Base-by-base conservation (phyloP, 495 filamentous ascomycete genomes). In the Penicillium coprophilum region DNA sequence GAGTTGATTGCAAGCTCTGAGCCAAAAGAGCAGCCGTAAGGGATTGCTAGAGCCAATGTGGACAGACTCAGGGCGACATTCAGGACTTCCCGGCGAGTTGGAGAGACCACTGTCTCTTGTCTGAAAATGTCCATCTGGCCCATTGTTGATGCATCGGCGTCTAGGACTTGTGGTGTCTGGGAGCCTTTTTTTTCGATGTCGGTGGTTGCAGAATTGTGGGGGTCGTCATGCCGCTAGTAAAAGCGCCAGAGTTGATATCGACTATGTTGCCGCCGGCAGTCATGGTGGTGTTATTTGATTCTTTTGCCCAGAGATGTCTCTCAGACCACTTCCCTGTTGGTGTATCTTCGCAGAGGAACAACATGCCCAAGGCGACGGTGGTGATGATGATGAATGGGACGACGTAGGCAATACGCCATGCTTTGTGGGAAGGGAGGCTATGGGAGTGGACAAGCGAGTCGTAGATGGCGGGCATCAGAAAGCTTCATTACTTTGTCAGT, bases 391-490 rank as follows among this genome's bases (percentile, higher is more conserved):
- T 82, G 58, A 94, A 87, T 2, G 92, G 92, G 19, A 95, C 85
- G 49, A 96, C 71, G 66, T 94, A 96, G 48, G 88, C 78, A 2
- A 96, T 83, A 28, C 92, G 83, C 92, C 92, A 96, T 8, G 92
- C 89, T 21, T 84, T 76, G 57, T 89, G 84, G 12, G 83, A 67
- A 1, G 78, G 68, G 41, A 91, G 77, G 4, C 84, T 82, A 40
- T 68, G 77, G 5, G 75, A 50, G 0, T 73, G 32, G 34, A 93
- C 85, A n/a, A 96, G 77, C 6, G 88, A 88, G 69, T 96, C 88
- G 69, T 83, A 92, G 45, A 96, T 84, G 5, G 92, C 92, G 1
- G 93, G 93, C 92, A 97, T 97, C 57, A 96, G 81, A 72, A 97
- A 97, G 69, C 87, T 89, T 27, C 13, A 21, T 15, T 19, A 10